Evolutionary conservation across 331 rosid species (phyloP).

Genomic region (Acacia pycnantha): DNA sequence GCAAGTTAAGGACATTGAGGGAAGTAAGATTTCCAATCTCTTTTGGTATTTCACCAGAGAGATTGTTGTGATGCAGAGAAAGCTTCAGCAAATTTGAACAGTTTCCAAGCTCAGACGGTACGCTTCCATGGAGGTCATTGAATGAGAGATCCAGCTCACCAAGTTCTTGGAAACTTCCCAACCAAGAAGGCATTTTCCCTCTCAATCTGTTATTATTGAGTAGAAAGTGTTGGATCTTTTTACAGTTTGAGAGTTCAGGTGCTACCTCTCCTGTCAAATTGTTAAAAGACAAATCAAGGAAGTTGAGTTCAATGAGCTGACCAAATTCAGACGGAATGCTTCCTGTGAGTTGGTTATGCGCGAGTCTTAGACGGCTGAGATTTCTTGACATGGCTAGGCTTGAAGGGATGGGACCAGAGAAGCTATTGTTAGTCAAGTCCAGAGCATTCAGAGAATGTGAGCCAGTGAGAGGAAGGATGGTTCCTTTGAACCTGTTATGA

Average conservation of each 20-base stretch:
- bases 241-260: slow-evolving; percentile 27
- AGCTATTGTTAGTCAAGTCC: slow-evolving; percentile 96
- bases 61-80: slow-evolving; percentile 41
- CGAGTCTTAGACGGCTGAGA: slow-evolving; percentile 83
- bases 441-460: slow-evolving; percentile 58
- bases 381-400: slow-evolving; percentile 54
- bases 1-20: slow-evolving; percentile 57
- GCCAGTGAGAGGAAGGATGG: slow-evolving; percentile 69
- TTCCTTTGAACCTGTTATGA: slow-evolving; percentile 76
- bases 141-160: slow-evolving; percentile 72
- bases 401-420: slow-evolving; percentile 82
- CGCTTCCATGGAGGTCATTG: slow-evolving; percentile 52
- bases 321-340: slow-evolving; percentile 39
- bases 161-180: slow-evolving; percentile 33
- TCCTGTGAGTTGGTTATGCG: slow-evolving; percentile 65
- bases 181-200: slow-evolving; percentile 28
- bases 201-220: slow-evolving; percentile 29
- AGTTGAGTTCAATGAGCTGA: slow-evolving; percentile 32
- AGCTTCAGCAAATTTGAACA: slow-evolving; percentile 39
- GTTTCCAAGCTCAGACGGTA: slow-evolving; percentile 31
- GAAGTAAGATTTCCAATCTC: slow-evolving; percentile 36
- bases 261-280: slow-evolving; percentile 33
- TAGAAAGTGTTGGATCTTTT: slow-evolving; percentile 40
- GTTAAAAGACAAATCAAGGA: slow-evolving; percentile 41
- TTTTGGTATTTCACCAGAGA: slow-evolving; percentile 41